Evolutionary conservation across 768 basidiomycete species (phyloP), one percentile per base, ranked within the genome.

Genomic region (Mycena capillaripes): DNA sequence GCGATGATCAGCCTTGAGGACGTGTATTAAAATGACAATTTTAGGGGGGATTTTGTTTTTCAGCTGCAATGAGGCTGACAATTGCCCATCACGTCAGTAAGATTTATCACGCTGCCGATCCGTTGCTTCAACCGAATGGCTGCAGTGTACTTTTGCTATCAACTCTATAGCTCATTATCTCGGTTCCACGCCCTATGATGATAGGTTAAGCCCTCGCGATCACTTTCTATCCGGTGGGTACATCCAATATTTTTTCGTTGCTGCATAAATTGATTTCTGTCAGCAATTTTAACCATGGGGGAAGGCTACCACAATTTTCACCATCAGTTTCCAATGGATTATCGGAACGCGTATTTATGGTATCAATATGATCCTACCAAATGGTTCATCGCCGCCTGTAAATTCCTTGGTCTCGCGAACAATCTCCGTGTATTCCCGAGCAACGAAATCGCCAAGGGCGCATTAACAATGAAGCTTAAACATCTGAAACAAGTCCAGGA

Each of bases 221-320:
- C 92, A 93, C 80, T 85, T 95, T 76, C 78, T 96, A 52, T 95
- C 95, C 36, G 74, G 74, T 66, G 23, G 66, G 72, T 23, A 32
- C 5, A 25, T 27, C 11, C 25, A 12, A 5, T 11, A 25, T 34
- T 17, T 10, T 53, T 25, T 59, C 21, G 27, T 38, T 8, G 0
- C 40, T 14, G 17, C 44, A n/a, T n/a, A 21, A 55, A 56, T 44
- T 48, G 29, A 38, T 61, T 23, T 56, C 25, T 25, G 16, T 40
- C 21, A 75, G 95, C 95, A 12, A 85, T 96, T 74, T 86, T 93
- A 69, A 96, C 95, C 4, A 90, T 95, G 85, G 94, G 95, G 16
- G 95, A 96, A 82, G 94, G 94, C 6, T 95, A 95, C 81, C 95
- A 96, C 85, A 95, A 96, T 79, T 95, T 95, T 81, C 94, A 95